A percentile compares a stretch with the other conserved stretches of the same genome.
phyloP scores from a whole-genome alignment of 805 yeast species.

The Babjeviella inositovora region DNA sequence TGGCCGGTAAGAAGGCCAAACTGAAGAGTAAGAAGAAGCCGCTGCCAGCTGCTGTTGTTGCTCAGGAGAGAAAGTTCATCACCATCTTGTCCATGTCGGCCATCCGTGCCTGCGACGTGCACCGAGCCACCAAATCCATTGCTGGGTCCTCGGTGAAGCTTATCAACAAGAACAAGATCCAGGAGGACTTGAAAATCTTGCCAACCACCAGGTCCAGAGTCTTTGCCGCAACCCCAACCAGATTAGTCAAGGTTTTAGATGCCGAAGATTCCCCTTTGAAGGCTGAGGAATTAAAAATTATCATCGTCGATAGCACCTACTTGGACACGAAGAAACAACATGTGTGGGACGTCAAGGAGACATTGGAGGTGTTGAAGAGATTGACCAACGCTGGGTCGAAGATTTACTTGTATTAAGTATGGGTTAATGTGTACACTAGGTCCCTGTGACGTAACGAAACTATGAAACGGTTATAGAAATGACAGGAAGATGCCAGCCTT shows the following conservation, averaged over 20 bases:
- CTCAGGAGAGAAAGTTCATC: slow-evolving; percentile 22
- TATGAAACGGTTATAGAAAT: too few relatives aligned
- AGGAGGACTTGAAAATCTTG: slow-evolving; percentile 38
- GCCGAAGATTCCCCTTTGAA: slow-evolving; percentile 22
- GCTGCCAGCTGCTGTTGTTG: slow-evolving; percentile 4
- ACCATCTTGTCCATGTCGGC: slow-evolving; percentile 61
- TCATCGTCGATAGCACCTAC: slow-evolving; percentile 45
- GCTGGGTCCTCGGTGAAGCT: slow-evolving; percentile 46
- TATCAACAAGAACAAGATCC: slow-evolving; percentile 59
- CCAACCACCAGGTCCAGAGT: slow-evolving; percentile 27
- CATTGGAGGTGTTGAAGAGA: slow-evolving; percentile 19
- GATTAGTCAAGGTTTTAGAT: slow-evolving; percentile 29
- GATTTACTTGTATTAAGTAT: slow-evolving; percentile 34
- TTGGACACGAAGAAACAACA: slow-evolving; percentile 45
- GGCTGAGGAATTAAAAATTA: slow-evolving; percentile 26
- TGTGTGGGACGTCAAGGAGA: slow-evolving; percentile 41
- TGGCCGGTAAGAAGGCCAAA: slow-evolving; percentile 9
- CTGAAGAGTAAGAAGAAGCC: slow-evolving; percentile 10
- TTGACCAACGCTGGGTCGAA: slow-evolving; percentile 26
- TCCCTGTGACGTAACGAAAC: too few relatives aligned
- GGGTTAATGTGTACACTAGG: too few relatives aligned
- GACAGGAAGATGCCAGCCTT: too few relatives aligned
- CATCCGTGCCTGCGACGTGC: slow-evolving; percentile 74
- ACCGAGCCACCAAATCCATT: slow-evolving; percentile 36
- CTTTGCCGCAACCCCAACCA: slow-evolving; percentile 49